phyloP scores from a whole-genome alignment of 2,329 filamentous ascomycete species.

The Aspergillus pseudonomiae region DNA sequence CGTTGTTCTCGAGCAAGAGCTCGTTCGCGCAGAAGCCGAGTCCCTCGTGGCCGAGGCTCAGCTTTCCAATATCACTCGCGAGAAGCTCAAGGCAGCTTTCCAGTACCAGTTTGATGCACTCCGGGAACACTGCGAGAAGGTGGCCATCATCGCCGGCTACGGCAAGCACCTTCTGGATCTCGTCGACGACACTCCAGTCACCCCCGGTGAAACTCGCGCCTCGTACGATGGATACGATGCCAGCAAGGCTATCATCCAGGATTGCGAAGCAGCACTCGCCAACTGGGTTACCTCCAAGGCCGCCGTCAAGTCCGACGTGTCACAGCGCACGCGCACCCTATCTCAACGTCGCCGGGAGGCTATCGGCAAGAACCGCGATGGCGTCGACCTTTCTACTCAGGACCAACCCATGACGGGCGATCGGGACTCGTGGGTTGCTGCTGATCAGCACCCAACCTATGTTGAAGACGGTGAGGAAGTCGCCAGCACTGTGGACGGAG shows the following conservation, averaged over 20 bases:
- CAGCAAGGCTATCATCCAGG: conserved; percentile 97
- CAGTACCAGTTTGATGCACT: conserved; percentile 98
- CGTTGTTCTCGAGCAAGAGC: conserved; percentile 95
- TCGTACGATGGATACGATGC: conserved; percentile 98
- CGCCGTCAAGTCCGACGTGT: conserved; percentile 83
- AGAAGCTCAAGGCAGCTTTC: conserved; percentile 98
- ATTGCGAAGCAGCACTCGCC: conserved; percentile 95
- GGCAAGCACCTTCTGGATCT: conserved; percentile 98
- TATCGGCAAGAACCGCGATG: conserved; percentile 67
- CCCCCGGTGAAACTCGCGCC: conserved; percentile 90
- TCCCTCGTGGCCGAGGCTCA: conserved; percentile 98
- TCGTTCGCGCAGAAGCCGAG: conserved; percentile 96
- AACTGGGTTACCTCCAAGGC: conserved; percentile 96
- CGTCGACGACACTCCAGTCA: conserved; percentile 94
- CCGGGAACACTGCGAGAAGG: conserved; percentile 95
- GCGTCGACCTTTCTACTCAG: conserved; percentile 80
- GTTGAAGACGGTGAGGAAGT: conserved; percentile 45
- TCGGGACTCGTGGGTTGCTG: conserved; percentile 78
- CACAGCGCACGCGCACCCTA: conserved; percentile 81
- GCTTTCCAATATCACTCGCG: conserved; percentile 97
- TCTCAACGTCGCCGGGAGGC: conserved; percentile 81
- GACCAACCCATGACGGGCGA: conserved; percentile 78
- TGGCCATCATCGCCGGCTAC: conserved; percentile 95
- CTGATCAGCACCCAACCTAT: conserved; percentile 58
- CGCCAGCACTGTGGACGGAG: conserved; percentile 37